Percentiles rank a stretch among this genome's conserved stretches.
These are phyloP conservation scores for Ilex asprella DNA, from an alignment of 257 asterid genomes.

Conservation along the genomic window DNA sequence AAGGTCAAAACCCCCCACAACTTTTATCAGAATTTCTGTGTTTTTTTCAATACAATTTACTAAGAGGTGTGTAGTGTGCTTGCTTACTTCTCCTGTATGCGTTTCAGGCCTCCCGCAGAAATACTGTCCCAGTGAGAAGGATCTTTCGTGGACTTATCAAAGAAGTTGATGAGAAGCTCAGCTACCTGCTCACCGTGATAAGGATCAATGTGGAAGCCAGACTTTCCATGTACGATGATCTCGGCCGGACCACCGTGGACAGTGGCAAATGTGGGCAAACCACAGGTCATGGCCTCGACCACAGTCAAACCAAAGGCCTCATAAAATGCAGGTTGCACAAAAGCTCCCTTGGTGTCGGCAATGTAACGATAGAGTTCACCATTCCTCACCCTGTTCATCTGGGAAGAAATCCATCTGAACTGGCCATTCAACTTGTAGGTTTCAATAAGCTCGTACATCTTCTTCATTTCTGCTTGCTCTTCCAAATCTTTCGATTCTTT, in stretches of 20 bases:
- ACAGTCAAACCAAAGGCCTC: conserved; percentile 97
- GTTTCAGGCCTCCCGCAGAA: conserved; percentile 59
- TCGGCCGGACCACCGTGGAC: conserved; percentile 89
- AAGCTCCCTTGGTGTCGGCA: conserved; percentile 73
- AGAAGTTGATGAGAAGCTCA: conserved; percentile 62
- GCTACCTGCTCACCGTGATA: conserved; percentile 74
- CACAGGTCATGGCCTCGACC: conserved; percentile 98
- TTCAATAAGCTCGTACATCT: conserved; percentile 76
- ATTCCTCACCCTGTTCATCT: conserved; percentile 92
- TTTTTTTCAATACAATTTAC: neutral
- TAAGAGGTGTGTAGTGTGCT: too few species aligned
- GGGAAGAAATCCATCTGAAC: conserved; percentile 96
- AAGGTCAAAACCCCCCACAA: neutral
- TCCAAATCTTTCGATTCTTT: conserved; percentile 92
- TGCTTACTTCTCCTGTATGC: conserved; percentile 84
- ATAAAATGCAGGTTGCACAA: conserved; percentile 94
- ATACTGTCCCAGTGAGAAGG: conserved; percentile 71
- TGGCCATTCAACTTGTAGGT: conserved; percentile 69
- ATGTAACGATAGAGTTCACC: conserved; percentile 93
- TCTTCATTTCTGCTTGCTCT: conserved; percentile 93
- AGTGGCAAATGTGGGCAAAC: conserved; percentile 90
- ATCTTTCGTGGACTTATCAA: conserved; percentile 58
- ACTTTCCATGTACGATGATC: conserved; percentile 78
- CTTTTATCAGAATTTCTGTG: too few species aligned
- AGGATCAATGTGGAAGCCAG: conserved; percentile 98